Percentiles rank a stretch among this genome's conserved stretches.
These are phyloP conservation scores for Fusarium vanettenii DNA, from an alignment of 2,329 filamentous ascomycete genomes.

Conservation along the genomic window DNA sequence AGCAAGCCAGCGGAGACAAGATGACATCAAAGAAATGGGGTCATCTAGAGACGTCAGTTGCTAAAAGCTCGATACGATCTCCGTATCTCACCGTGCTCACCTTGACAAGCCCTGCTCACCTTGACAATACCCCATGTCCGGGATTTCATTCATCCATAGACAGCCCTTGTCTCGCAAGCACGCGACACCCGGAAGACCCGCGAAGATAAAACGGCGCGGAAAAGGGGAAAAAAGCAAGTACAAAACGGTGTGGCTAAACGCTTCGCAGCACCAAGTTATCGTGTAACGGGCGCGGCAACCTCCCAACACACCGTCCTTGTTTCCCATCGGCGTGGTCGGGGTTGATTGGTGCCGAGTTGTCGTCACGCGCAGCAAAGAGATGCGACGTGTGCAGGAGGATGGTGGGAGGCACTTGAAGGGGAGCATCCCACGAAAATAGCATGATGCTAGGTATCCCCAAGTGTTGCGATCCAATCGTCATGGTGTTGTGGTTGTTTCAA, in stretches of 20 bases:
- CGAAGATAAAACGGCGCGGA: neutral
- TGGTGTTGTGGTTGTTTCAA: constrained; percentile 11
- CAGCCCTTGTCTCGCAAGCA: neutral
- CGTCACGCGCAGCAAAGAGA: constrained; percentile 17
- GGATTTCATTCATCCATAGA: neutral
- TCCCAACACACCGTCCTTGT: neutral
- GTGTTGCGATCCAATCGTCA: constrained; percentile 16
- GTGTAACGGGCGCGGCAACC: neutral
- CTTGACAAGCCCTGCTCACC: neutral
- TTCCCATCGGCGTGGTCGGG: constrained; percentile 8
- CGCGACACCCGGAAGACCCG: neutral
- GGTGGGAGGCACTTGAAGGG: constrained; percentile 5
- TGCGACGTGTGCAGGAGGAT: neutral
- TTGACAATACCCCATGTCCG: neutral
- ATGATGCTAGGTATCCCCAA: neutral
- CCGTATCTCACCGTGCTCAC: neutral
- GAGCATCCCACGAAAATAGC: neutral
- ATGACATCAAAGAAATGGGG: neutral
- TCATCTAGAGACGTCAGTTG: neutral
- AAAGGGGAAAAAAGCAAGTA: neutral
- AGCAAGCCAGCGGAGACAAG: neutral
- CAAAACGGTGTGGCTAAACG: neutral
- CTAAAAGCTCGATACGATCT: neutral
- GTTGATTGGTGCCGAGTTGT: constrained; percentile 29
- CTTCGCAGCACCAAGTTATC: neutral